Evolutionary conservation across 2,329 filamentous ascomycete species (phyloP), one percentile per base, ranked within the genome.

Genomic region (Xylariaceae sp.): DNA sequence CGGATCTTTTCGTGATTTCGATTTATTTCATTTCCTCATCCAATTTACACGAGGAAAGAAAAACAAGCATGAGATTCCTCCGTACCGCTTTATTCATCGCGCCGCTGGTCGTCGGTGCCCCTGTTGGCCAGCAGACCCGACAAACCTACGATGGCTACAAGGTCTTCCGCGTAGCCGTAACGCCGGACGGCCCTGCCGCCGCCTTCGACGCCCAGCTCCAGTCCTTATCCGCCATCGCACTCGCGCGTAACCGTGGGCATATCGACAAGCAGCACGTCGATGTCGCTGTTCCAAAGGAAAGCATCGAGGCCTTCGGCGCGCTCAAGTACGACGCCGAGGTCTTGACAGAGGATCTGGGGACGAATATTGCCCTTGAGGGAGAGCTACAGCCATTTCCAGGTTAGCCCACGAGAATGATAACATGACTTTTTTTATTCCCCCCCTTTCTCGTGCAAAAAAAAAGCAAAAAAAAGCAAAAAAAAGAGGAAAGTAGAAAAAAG

Each of bases 121-220:
- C 55, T 27, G 49, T 63, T 29, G 62, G 65, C n/a, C 57, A 61
- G 48, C 59, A 51, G 46, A 62, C 64, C 51, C 64, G 59, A 45
- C 62, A 67, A 51, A 63, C 57, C 2, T 72, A 72, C 51, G 65
- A 71, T 57, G 70, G 70, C 50, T 71, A 71, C 57, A 69, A 69
- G 54, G 59, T 71, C 55, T 70, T 69, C 48, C 68, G 67, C 26
- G 60, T 72, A 44, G 34, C 19, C 19, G 19, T 56, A n/a, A 56
- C 64, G 9, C 62, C 64, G n/a, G 55, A 53, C 26, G 62, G 66
- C 41, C 47, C 60, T 29, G 54, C 60, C 6, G 54, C 60, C 6
- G 58, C 55, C 12, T 58, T 71, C 34, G 65, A 68, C 50, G 58
- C 59, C 37, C 61, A 66, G 7, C 54, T 71, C 26, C 59, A 64